Evolutionary conservation across 2,329 filamentous ascomycete genomes (phyloP).

Genomic region (Paracamarosporium sp.): DNA sequence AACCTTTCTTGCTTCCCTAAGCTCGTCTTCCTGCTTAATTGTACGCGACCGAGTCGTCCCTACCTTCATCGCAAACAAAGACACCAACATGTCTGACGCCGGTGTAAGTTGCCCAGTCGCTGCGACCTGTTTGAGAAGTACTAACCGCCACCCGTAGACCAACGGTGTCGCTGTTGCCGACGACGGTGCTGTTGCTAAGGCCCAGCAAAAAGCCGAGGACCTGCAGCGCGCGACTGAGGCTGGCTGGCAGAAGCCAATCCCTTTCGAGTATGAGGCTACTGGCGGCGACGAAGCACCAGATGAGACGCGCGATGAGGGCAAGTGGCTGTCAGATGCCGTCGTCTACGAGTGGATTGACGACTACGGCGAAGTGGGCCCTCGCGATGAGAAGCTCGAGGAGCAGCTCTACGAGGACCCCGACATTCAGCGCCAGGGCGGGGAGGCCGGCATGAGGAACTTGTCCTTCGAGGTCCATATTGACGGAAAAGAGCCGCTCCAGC

Average conservation of each 20-base stretch:
- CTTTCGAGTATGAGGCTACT: slow-evolving; percentile 30
- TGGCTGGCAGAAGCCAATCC: slow-evolving; percentile 53
- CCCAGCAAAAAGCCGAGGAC: slow-evolving; percentile 30
- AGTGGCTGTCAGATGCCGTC: slow-evolving; percentile 63
- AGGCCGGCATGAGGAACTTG: slow-evolving; percentile 68
- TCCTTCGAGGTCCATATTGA: slow-evolving; percentile 60
- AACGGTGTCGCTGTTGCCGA: slow-evolving; percentile 16
- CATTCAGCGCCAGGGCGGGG: slow-evolving; percentile 58
- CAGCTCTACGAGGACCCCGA: slow-evolving; percentile 71
- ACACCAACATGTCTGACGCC: slow-evolving; percentile 27
- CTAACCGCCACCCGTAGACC: not conserved
- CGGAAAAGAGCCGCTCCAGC: slow-evolving; percentile 54
- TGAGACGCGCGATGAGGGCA: slow-evolving; percentile 26
- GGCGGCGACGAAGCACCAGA: slow-evolving; percentile 10
- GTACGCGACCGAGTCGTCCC: not conserved
- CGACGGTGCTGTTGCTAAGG: slow-evolving; percentile 22
- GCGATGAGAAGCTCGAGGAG: slow-evolving; percentile 72
- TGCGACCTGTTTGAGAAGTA: not conserved
- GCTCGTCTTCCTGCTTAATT: slow-evolving; percentile 18
- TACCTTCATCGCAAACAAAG: not conserved
- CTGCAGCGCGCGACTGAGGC: slow-evolving; percentile 36
- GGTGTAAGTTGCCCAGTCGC: slow-evolving; percentile 1
- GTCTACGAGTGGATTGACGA: slow-evolving; percentile 88
- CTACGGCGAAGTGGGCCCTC: slow-evolving; percentile 82
- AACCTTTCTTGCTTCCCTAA: not conserved